Conservation (phyloP, 129 eudicot genomes). For the Sambucus nigra region DNA sequence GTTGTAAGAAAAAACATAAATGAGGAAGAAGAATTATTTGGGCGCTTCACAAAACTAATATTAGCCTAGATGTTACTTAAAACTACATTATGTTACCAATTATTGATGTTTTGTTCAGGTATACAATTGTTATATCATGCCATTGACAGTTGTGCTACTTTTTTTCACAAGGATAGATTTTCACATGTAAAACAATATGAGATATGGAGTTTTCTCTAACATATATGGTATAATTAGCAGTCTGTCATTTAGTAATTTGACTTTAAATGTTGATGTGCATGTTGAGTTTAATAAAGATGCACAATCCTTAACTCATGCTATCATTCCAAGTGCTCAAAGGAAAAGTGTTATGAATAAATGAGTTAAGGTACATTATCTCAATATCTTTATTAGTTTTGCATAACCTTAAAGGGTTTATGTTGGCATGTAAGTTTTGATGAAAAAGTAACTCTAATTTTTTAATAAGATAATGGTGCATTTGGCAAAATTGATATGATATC, state of each 20-base stretch:
- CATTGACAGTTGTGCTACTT: slow-evolving; percentile 56
- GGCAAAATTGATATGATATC: no score
- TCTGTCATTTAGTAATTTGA: background rate
- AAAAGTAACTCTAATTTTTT: slow-evolving; percentile 2
- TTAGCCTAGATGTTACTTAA: slow-evolving; percentile 19
- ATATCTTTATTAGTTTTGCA: background rate
- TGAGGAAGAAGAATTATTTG: slow-evolving; percentile 70
- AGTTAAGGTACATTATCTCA: slow-evolving; percentile 25
- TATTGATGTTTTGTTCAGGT: slow-evolving; percentile 13
- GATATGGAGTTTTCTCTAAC: slow-evolving; percentile 16
- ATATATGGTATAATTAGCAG: no score
- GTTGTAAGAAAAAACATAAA: slow-evolving; percentile 58
- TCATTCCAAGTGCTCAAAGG: slow-evolving; percentile 44
- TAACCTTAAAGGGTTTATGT: no score
- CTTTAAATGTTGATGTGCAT: slow-evolving; percentile 12
- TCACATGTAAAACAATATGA: slow-evolving; percentile 54
- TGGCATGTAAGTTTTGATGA: slow-evolving; percentile 9
- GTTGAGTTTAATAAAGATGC: slow-evolving; percentile 57
- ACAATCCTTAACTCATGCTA: slow-evolving; percentile 47
- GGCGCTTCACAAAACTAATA: slow-evolving; percentile 48
- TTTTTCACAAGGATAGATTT: no score
- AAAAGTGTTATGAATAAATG: slow-evolving; percentile 35
- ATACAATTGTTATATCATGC: slow-evolving; percentile 30
- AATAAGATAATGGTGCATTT: slow-evolving; percentile 20
- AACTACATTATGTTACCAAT: slow-evolving; percentile 8